phyloP scores from a whole-genome alignment of 352 stramenopile species.

The Pythium aphanidermatum region DNA sequence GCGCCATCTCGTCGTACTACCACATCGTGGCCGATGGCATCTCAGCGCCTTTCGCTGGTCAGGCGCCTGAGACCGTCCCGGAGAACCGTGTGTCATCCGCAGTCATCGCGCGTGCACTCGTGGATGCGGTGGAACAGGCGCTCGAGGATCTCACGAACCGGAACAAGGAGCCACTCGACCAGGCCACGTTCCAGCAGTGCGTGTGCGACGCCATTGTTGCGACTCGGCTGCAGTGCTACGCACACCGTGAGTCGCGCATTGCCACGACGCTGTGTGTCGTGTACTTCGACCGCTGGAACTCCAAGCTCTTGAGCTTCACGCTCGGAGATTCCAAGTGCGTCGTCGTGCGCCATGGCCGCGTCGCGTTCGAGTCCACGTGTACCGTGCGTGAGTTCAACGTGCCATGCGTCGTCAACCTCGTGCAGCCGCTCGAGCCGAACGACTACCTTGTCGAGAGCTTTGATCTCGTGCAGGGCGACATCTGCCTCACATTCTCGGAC shows the following conservation, averaged over 20 bases:
- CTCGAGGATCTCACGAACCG: slow-evolving; percentile 54
- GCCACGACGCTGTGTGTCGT: slow-evolving; percentile 61
- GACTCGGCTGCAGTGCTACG: slow-evolving; percentile 50
- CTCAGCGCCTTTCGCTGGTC: slow-evolving; percentile 48
- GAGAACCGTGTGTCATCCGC: slow-evolving; percentile 36
- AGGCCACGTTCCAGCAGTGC: slow-evolving; percentile 34
- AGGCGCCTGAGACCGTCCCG: slow-evolving; percentile 14
- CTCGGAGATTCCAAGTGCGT: slow-evolving; percentile 75
- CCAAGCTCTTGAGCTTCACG: slow-evolving; percentile 56
- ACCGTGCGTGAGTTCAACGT: slow-evolving; percentile 79
- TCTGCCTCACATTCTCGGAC: slow-evolving; percentile 73
- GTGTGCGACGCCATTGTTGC: slow-evolving; percentile 51
- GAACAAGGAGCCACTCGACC: slow-evolving; percentile 36
- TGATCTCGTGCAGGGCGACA: slow-evolving; percentile 36
- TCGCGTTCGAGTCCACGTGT: slow-evolving; percentile 64
- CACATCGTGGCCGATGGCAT: slow-evolving; percentile 79
- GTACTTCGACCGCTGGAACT: slow-evolving; percentile 70
- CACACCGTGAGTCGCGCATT: slow-evolving; percentile 50
- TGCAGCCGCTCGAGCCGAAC: slow-evolving; percentile 30
- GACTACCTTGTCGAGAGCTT: slow-evolving; percentile 75
- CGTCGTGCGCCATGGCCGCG: slow-evolving; percentile 35
- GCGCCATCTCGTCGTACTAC: slow-evolving; percentile 45
- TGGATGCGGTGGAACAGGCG: slow-evolving; percentile 34
- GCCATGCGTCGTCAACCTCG: slow-evolving; percentile 66
- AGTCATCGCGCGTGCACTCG: slow-evolving; percentile 48